These are phyloP conservation scores for Bolboschoenoplectus hybrid DNA, from an alignment of 202 grass and related monocot species.

Conservation along the genomic window DNA sequence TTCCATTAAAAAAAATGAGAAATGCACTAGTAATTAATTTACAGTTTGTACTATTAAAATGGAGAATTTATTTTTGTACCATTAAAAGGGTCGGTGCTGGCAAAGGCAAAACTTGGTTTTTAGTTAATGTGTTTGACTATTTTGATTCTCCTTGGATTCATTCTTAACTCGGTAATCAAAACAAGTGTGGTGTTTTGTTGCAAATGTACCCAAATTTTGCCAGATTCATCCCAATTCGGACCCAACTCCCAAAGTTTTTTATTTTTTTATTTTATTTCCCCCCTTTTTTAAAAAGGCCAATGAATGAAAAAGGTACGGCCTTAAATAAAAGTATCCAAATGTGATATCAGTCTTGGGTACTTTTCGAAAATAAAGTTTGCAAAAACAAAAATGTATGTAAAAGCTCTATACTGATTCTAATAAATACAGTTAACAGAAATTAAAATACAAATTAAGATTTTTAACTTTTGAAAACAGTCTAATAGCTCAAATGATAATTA, in stretches of 20 bases:
- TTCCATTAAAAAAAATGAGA: neutral
- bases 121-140: conserved; percentile 34
- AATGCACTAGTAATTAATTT: conserved; percentile 7
- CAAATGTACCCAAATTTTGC: neutral
- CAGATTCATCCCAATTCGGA: neutral
- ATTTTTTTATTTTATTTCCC: neutral
- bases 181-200: neutral
- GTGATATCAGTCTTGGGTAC: too few species aligned
- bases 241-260: neutral
- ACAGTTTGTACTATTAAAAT: too few species aligned
- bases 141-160: conserved; percentile 23
- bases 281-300: neutral
- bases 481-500: too few species aligned
- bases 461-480: too few species aligned
- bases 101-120: neutral
- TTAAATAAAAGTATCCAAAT: neutral
- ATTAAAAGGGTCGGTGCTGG: neutral
- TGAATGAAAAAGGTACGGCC: neutral
- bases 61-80: too few species aligned
- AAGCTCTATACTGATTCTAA: too few species aligned
- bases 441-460: too few species aligned
- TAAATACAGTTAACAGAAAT: too few species aligned
- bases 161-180: neutral
- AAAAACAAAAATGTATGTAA: too few species aligned
- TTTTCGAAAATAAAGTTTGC: too few species aligned